Conservation (phyloP, 805 yeast genomes). For the Starmerella cellae region DNA sequence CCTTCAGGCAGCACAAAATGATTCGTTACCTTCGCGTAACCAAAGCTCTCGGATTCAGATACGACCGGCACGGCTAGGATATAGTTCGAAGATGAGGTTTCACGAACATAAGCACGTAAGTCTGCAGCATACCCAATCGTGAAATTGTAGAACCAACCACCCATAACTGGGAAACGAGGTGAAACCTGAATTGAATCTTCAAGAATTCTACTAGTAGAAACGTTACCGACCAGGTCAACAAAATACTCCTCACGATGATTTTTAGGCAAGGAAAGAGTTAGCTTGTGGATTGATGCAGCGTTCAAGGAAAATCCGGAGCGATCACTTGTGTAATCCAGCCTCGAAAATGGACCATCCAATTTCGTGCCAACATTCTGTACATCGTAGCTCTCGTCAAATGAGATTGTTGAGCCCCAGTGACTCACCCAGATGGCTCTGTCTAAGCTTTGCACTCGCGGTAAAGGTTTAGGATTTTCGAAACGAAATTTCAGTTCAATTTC, state of each 20-base stretch:
- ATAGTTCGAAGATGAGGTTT: slow-evolving; percentile 37
- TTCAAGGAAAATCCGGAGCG: slow-evolving; percentile 36
- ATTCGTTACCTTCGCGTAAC: slow-evolving; percentile 49
- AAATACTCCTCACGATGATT: slow-evolving; percentile 55
- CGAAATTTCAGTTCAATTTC: slow-evolving; percentile 40
- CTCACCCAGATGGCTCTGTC: slow-evolving; percentile 79
- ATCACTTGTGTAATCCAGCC: slow-evolving; percentile 58
- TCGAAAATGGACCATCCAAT: slow-evolving; percentile 47
- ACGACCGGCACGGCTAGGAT: slow-evolving; percentile 57
- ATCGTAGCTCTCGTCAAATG: slow-evolving; percentile 79
- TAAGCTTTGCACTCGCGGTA: slow-evolving; percentile 46
- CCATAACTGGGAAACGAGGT: slow-evolving; percentile 91
- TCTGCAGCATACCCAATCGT: slow-evolving; percentile 84
- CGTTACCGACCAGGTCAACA: slow-evolving; percentile 86
- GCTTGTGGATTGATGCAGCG: slow-evolving; percentile 46
- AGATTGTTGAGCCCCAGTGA: slow-evolving; percentile 58
- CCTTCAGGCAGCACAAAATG: slow-evolving; percentile 78
- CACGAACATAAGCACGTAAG: slow-evolving; percentile 40
- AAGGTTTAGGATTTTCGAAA: slow-evolving; percentile 54
- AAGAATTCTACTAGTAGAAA: slow-evolving; percentile 47
- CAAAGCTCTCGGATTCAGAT: slow-evolving; percentile 49
- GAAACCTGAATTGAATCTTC: slow-evolving; percentile 40
- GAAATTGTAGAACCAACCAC: slow-evolving; percentile 92
- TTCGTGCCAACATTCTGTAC: slow-evolving; percentile 62
- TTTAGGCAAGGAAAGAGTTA: slow-evolving; percentile 44